Evolutionary conservation across 2,329 filamentous ascomycete genomes (phyloP).

Genomic region (Colletotrichum sansevieriae): DNA sequence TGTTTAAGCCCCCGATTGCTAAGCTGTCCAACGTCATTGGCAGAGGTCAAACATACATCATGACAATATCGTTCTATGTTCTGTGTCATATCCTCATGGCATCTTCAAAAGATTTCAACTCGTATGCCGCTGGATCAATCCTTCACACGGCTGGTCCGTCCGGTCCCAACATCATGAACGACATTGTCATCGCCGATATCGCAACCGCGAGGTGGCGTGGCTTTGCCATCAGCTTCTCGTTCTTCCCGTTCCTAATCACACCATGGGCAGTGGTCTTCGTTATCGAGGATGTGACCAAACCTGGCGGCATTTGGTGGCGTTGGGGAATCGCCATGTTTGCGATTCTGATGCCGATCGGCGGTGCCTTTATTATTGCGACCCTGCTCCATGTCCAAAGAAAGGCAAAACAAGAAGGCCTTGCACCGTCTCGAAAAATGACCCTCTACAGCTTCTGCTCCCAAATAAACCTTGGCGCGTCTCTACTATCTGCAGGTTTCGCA

Average conservation of each 20-base stretch:
- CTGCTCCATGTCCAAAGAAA: constrained; percentile 44
- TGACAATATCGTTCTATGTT: constrained; percentile 25
- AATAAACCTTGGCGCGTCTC: constrained; percentile 55
- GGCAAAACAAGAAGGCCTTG: constrained; percentile 43
- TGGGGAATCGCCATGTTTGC: constrained; percentile 67
- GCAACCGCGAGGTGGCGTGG: constrained; percentile 33
- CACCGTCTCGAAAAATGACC: constrained; percentile 38
- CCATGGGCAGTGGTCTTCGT: constrained; percentile 48
- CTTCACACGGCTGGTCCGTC: constrained; percentile 29
- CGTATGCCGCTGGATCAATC: constrained; percentile 27
- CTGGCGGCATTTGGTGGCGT: constrained; percentile 44
- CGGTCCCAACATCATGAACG: constrained; percentile 31
- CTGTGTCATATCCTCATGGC: constrained; percentile 32
- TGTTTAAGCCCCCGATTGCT: constrained; percentile 25
- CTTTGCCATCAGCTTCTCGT: constrained; percentile 49
- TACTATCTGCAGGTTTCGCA: constrained; percentile 62
- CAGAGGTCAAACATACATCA: constrained; percentile 31
- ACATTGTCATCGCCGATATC: constrained; percentile 36
- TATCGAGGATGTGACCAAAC: constrained; percentile 44
- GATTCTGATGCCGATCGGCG: constrained; percentile 65
- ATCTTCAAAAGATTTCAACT: constrained; percentile 13
- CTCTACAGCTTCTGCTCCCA: constrained; percentile 42
- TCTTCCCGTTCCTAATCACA: too few species aligned
- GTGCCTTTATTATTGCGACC: constrained; percentile 42
- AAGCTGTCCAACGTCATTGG: constrained; percentile 33